phyloP scores from a whole-genome alignment of 148 eudicot species.

The Nepenthes mirabilis region DNA sequence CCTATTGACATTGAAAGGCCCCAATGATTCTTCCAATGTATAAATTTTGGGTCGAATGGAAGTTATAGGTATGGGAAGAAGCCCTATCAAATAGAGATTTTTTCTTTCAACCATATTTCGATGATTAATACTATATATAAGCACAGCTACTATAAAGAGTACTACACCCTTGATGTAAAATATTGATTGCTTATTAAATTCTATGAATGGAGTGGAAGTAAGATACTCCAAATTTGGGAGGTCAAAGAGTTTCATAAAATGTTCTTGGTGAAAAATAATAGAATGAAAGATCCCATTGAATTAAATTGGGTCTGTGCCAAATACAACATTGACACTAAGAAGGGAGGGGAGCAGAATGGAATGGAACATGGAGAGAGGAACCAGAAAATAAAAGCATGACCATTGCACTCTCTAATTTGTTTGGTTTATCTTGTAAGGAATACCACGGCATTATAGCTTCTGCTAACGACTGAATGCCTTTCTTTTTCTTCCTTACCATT shows the following conservation, averaged over 20 bases:
- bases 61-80: conserved; percentile 12
- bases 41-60: conserved; percentile 1
- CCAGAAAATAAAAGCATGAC: too few relatives aligned
- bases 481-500: too few relatives aligned
- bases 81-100: conserved; percentile 11
- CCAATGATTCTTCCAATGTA: too few relatives aligned
- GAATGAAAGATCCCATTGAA: not conserved
- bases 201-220: not conserved
- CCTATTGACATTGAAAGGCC: too few relatives aligned
- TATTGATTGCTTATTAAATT: conserved; percentile 3
- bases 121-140: conserved; percentile 13
- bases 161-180: conserved; percentile 11
- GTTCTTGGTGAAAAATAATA: not conserved
- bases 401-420: too few relatives aligned
- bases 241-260: too few relatives aligned
- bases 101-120: conserved; percentile 13
- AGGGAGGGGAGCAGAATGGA: too few relatives aligned
- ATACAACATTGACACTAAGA: too few relatives aligned
- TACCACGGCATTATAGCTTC: too few relatives aligned
- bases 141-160: conserved; percentile 12
- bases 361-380: too few relatives aligned
- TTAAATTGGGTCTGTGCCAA: not conserved
- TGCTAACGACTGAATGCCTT: too few relatives aligned
- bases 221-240: conserved; percentile 5
- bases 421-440: too few relatives aligned